A percentile compares a stretch with the other conserved stretches of the same genome.
Evolutionary conservation across 2,329 filamentous ascomycete genomes (phyloP).

Genomic region (Pestalotiopsis sp.): DNA sequence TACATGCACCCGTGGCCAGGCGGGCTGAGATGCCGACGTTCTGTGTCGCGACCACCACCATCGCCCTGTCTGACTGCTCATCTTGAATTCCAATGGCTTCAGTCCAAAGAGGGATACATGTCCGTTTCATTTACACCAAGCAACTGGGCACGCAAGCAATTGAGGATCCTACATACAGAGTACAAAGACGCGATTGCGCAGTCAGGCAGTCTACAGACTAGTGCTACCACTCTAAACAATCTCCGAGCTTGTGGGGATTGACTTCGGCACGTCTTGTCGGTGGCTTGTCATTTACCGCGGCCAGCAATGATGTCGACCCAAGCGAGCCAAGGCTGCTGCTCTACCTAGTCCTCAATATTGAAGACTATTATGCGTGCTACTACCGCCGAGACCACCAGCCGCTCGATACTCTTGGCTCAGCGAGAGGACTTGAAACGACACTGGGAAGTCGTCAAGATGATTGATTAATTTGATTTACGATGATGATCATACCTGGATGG

Average conservation of each 20-base stretch:
- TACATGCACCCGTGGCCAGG: not conserved
- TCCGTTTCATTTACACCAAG: no score
- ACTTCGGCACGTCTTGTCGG: not conserved
- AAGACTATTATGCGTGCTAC: not conserved
- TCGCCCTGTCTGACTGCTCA: no score
- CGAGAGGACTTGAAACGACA: no score
- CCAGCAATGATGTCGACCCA: constrained; percentile 6
- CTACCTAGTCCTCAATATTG: not conserved
- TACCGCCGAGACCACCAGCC: no score
- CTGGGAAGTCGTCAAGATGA: no score
- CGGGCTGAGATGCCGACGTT: not conserved
- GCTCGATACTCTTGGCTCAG: no score
- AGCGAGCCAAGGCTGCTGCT: not conserved
- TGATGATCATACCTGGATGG: no score
- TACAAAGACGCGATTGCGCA: not conserved
- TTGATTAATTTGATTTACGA: no score
- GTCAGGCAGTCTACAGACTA: not conserved
- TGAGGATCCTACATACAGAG: not conserved
- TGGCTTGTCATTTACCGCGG: not conserved
- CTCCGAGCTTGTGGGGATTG: constrained; percentile 9
- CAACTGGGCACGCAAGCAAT: not conserved
- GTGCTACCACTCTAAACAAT: constrained; percentile 21
- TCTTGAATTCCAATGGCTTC: no score
- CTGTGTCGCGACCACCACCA: not conserved
- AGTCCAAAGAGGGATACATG: no score